These are phyloP conservation scores for Yamadazyma songkhlaensis DNA, from an alignment of 1,139 yeast species.

Conservation along the genomic window DNA sequence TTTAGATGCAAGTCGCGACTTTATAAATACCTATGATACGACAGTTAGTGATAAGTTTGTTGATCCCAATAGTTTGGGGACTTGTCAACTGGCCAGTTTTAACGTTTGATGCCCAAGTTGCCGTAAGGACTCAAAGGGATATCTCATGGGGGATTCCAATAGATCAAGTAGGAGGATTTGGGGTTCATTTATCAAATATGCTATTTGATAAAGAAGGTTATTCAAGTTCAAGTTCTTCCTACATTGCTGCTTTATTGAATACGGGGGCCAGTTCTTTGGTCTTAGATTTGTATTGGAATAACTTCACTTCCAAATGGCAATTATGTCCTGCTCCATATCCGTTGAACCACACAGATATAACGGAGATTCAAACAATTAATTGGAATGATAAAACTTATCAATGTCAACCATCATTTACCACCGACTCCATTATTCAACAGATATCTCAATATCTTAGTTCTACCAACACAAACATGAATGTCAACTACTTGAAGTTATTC, in stretches of 20 bases:
- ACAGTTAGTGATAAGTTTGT: not conserved
- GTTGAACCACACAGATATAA: constrained; percentile 22
- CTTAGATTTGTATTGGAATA: constrained; percentile 69
- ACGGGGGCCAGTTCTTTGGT: constrained; percentile 53
- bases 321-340: constrained; percentile 60
- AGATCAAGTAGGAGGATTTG: constrained; percentile 55
- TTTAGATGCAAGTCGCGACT: not conserved
- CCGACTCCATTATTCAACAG: constrained; percentile 33
- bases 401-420: constrained; percentile 46
- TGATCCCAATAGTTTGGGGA: not conserved
- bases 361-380: constrained; percentile 13
- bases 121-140: constrained; percentile 68
- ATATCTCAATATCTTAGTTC: constrained; percentile 36
- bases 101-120: constrained; percentile 21
- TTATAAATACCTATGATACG: not conserved
- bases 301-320: constrained; percentile 53
- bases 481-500: constrained; percentile 53
- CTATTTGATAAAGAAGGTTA: constrained; percentile 56
- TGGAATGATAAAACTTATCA: constrained; percentile 28
- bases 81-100: constrained; percentile 19
- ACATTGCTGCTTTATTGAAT: constrained; percentile 37
- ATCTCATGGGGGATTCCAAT: constrained; percentile 53
- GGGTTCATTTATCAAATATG: constrained; percentile 52
- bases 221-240: constrained; percentile 34
- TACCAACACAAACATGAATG: constrained; percentile 58